Conservation (phyloP, 768 basidiomycete genomes). For the Tricholoma saponaceum region DNA sequence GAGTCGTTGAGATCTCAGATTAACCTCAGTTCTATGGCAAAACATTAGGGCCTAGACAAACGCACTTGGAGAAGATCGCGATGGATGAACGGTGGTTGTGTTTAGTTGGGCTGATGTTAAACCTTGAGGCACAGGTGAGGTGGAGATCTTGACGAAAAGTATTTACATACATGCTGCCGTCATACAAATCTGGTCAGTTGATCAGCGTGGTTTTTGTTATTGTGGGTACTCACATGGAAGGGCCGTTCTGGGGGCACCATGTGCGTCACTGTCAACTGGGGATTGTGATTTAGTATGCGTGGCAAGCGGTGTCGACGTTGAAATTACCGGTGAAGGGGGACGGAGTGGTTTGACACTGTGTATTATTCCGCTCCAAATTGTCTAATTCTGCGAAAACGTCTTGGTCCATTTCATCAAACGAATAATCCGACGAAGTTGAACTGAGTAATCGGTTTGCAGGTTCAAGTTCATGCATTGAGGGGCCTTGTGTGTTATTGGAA, state of each 20-base stretch:
- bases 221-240: slow-evolving; percentile 2
- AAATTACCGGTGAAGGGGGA: slow-evolving; percentile 5
- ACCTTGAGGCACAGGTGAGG: slow-evolving; percentile 13
- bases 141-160: not conserved
- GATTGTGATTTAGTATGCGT: not conserved
- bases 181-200: not conserved
- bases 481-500: slow-evolving; percentile 19
- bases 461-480: slow-evolving; percentile 8
- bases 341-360: slow-evolving; percentile 5
- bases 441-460: slow-evolving; percentile 11
- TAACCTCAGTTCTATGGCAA: not conserved
- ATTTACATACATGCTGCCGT: slow-evolving; percentile 2
- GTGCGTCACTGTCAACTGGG: not conserved
- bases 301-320: not conserved
- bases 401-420: slow-evolving; percentile 29
- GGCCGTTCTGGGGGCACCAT: not conserved
- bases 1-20: slow-evolving; percentile 5
- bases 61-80: slow-evolving; percentile 6
- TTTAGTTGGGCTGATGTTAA: slow-evolving; percentile 1
- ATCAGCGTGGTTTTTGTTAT: not conserved
- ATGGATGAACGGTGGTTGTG: not conserved
- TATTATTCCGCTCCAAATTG: slow-evolving; percentile 36
- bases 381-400: slow-evolving; percentile 41
- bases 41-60: not conserved
- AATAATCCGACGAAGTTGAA: slow-evolving; percentile 16